A percentile compares a stretch with the other conserved stretches of the same genome.
These are phyloP conservation scores for Termitomyces sp. DNA, from an alignment of 768 basidiomycete genomes.

Conservation along the genomic window DNA sequence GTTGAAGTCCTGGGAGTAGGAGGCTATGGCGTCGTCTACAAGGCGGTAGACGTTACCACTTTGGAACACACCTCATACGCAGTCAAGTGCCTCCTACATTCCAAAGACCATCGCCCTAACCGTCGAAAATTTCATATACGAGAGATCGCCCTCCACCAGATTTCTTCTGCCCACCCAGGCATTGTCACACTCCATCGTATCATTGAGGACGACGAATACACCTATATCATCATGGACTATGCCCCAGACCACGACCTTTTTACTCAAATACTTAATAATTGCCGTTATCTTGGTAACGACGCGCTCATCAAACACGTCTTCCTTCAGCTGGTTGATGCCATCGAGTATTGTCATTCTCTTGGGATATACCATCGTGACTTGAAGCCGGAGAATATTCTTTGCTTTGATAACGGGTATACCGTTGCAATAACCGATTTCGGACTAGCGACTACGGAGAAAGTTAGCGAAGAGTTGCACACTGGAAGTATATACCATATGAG, in stretches of 20 bases:
- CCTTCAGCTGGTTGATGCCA: constrained; percentile 89
- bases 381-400: constrained; percentile 95
- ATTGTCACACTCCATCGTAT: constrained; percentile 89
- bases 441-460: constrained; percentile 82
- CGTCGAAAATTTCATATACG: constrained; percentile 80
- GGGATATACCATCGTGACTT: constrained; percentile 96
- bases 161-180: constrained; percentile 70
- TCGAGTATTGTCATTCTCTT: constrained; percentile 87
- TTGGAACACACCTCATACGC: constrained; percentile 62
- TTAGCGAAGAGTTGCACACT: constrained; percentile 86
- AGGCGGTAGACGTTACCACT: constrained; percentile 64
- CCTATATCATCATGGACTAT: constrained; percentile 93
- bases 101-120: constrained; percentile 42
- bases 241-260: constrained; percentile 90
- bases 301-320: constrained; percentile 86
- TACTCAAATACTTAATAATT: constrained; percentile 77
- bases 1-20: constrained; percentile 87
- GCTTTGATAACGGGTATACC: constrained; percentile 71
- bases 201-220: constrained; percentile 75
- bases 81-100: constrained; percentile 84
- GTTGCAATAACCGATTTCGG: constrained; percentile 95
- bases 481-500: constrained; percentile 99
- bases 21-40: constrained; percentile 94
- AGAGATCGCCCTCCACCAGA: constrained; percentile 81
- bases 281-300: constrained; percentile 82